Conservation (phyloP, 306 rosid genomes). For the Lagenaria siceraria region DNA sequence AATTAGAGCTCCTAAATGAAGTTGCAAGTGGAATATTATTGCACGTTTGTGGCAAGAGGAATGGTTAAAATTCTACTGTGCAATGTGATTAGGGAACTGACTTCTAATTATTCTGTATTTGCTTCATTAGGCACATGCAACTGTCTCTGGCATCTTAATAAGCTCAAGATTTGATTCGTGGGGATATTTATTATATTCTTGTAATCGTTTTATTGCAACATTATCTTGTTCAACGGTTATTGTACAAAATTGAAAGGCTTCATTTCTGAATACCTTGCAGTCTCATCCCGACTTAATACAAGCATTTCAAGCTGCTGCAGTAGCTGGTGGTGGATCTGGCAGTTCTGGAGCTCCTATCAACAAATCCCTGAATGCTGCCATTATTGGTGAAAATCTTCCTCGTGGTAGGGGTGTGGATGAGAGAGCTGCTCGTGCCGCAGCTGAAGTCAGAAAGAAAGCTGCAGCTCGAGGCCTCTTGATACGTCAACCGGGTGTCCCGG, state of each 20-base stretch:
- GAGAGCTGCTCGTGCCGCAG: constrained; percentile 92
- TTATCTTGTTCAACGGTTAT: not conserved
- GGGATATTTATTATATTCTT: not conserved
- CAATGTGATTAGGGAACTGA: not conserved
- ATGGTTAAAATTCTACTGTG: not conserved
- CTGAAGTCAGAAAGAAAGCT: constrained; percentile 89
- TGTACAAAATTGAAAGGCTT: not conserved
- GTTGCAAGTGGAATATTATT: not conserved
- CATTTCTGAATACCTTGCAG: constrained; percentile 23
- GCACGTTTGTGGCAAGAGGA: not conserved
- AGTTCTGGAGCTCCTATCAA: constrained; percentile 48
- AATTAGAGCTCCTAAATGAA: not conserved
- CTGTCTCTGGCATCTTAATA: not conserved
- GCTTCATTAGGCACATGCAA: not conserved
- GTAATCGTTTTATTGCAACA: not conserved
- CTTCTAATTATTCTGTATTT: not conserved
- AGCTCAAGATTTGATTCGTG: not conserved
- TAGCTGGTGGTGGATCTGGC: constrained; percentile 83
- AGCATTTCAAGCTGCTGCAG: constrained; percentile 87
- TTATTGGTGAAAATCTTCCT: constrained; percentile 58
- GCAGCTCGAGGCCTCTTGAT: constrained; percentile 74
- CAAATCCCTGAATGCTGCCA: constrained; percentile 72
- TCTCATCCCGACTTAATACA: constrained; percentile 85
- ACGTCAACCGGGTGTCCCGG: constrained; percentile 76
- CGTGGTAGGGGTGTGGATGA: constrained; percentile 92